Base-by-base conservation (phyloP, 805 yeast species). In the Cephaloascus fragrans region DNA sequence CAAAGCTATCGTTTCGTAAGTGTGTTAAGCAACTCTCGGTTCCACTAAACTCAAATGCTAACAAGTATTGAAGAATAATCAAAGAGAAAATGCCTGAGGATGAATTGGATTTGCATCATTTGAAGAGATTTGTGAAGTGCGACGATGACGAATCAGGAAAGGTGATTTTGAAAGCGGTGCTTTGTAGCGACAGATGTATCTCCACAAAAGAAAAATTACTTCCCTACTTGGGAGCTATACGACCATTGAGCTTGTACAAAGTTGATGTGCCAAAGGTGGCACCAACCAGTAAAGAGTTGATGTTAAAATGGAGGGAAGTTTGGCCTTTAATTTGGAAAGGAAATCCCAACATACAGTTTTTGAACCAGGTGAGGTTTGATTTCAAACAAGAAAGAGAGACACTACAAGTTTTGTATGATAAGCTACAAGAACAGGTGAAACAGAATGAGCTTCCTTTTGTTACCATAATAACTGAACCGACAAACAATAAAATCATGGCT, bases 311-410 rank as follows among this genome's bases (percentile, higher is more conserved):
- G 96, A 72, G 88, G 2, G 47, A 61, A 15, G 73, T 71, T 46
- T 90, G 97, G 98, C 97, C 97, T 0, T 61, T 86, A 39, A 69
- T 86, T 32, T 93, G 97, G 97, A 80, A 88, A 47, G 97, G 97
- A 0, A 87, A 89, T 51, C 94, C 95, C 0, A 68, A 78, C 47
- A 77, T 79, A 42, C 93, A 83, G 50, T 73, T 72, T 26, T 57
- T 86, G 32, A 77, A 80, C 20, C 77, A 74, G 5, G 64, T 77
- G 18, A 49, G 48, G 2, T 62, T 79, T 39, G 73, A 83, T 43
- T 63, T 75, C 37, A 60, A 48, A 0, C 52, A 52, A 19, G 77
- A 77, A 37, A 49, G 50, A 28, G 37, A 47, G 3, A 58, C 33
- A 38, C 3, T 41, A 34, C 12, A 19, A 48, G 15, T 9, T 9